Evolutionary conservation across 2,329 filamentous ascomycete species (phyloP).

Genomic region (Ciborinia camelliae): DNA sequence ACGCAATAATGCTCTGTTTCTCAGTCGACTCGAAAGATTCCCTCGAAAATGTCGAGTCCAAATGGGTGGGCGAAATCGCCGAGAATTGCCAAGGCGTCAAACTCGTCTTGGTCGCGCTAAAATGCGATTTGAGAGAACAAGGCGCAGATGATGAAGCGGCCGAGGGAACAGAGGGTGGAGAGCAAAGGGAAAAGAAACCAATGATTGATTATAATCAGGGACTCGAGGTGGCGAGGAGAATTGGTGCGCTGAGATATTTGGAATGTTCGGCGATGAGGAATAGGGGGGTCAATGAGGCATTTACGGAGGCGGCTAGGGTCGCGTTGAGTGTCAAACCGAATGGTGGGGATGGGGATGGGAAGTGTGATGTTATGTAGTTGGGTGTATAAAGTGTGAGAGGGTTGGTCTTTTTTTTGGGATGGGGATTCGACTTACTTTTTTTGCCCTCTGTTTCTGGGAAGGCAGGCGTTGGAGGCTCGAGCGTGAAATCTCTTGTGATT

Average conservation of each 20-base stretch:
- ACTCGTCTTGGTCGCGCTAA: constrained; percentile 90
- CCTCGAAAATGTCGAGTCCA: constrained; percentile 96
- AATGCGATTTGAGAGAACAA: constrained; percentile 88
- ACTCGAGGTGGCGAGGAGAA: constrained; percentile 83
- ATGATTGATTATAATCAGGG: constrained; percentile 90
- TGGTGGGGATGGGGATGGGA: constrained; percentile 53
- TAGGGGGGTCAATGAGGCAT: constrained; percentile 95
- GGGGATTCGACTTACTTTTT: background rate
- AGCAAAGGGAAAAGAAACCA: constrained; percentile 58
- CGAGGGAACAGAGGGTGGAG: constrained; percentile 40
- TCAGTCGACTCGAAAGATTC: constrained; percentile 95
- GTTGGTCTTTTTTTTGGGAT: background rate
- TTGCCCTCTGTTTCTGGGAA: background rate
- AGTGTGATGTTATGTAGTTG: constrained; percentile 57
- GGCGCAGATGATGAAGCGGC: constrained; percentile 60
- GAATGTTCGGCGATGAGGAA: constrained; percentile 99
- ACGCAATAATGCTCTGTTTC: constrained; percentile 98
- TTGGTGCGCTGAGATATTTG: constrained; percentile 89
- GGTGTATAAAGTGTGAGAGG: background rate
- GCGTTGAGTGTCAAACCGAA: constrained; percentile 72
- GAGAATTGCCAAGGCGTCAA: constrained; percentile 97
- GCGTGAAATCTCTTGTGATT: background rate
- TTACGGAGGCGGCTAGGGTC: constrained; percentile 94
- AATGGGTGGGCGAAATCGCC: constrained; percentile 97
- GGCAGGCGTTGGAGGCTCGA: constrained; percentile 3